Base-by-base conservation (phyloP, 768 basidiomycete species). In the Tulasnella sp. region DNA sequence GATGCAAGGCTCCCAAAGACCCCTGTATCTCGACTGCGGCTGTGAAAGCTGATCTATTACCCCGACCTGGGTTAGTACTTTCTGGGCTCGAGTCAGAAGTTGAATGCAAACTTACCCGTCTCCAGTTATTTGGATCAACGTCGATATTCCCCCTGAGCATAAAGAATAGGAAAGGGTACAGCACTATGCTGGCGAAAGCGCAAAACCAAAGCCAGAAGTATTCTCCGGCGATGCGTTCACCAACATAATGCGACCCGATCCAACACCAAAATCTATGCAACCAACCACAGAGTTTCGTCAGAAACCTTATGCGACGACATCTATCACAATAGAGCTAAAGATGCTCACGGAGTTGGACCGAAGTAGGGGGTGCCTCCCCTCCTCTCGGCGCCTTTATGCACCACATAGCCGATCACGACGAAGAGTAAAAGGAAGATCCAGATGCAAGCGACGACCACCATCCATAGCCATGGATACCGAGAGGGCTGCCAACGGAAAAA, bases 151-250 rank as follows among this genome's bases (percentile, higher is more conserved):
- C 79, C 31, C 79, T 58, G 5, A 80, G 74, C 42, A 36, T 75
- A 74, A 80, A 76, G 52, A 75, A 80, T 1, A 80, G 74, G 48
- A 76, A 68, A 18, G 56, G 52, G 75, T 80, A 80, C 42, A 75
- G 42, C 76, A 76, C 38, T 38, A 80, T 58, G 58, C 75, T 80
- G 46, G 56, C 10, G 46, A 80, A n/a, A 46, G 79, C 79, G 48
- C 74, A 75, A 38, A 68, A 58, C 79, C 79, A 80, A 18, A 80
- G 52, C 79, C 79, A 80, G 36, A 80, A 76, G 42, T 80, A 80
- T 39, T 80, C 79, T 39, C 79, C 79, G 31, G 58, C 74, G 48
- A 80, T 75, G 36, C 79, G 79, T 31, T 80, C 79, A 8, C 52
- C 36, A 1, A 76, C 3, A 62, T 75, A 62, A n/a, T 42, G 36